Conservation (phyloP, 257 asterid species). For the Nemophila menziesii region DNA sequence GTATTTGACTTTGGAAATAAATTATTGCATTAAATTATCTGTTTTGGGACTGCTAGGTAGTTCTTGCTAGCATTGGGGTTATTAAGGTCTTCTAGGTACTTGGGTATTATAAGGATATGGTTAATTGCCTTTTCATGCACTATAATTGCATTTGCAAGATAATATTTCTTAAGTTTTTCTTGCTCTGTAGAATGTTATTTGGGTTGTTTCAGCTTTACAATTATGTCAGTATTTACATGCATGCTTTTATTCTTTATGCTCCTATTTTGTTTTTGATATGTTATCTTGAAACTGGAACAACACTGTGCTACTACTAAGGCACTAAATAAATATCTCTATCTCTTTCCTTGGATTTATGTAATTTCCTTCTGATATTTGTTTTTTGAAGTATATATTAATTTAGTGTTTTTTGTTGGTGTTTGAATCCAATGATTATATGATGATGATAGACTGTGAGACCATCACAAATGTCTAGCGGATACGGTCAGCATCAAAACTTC, state of each 20-base stretch:
- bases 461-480: slow-evolving; percentile 64
- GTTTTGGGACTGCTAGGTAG: too few relatives aligned
- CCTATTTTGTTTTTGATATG: not conserved
- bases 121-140: not conserved
- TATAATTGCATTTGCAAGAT: not conserved
- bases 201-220: not conserved
- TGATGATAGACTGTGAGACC: slow-evolving; percentile 45
- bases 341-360: not conserved
- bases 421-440: slow-evolving; percentile 2
- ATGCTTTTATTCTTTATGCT: not conserved
- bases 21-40: not conserved
- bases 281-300: not conserved
- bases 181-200: not conserved
- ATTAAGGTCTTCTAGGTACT: not conserved
- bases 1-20: too few relatives aligned
- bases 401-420: slow-evolving; percentile 1
- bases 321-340: too few relatives aligned
- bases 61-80: too few relatives aligned
- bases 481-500: slow-evolving; percentile 59
- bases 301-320: not conserved
- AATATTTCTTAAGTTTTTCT: not conserved
- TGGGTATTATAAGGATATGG: not conserved
- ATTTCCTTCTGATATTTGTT: not conserved
- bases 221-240: not conserved
- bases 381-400: not conserved